Percentiles rank a stretch among this genome's conserved stretches.
These are phyloP conservation scores for Blastocystis sp. DNA, from an alignment of 352 stramenopile species.

Conservation along the genomic window DNA sequence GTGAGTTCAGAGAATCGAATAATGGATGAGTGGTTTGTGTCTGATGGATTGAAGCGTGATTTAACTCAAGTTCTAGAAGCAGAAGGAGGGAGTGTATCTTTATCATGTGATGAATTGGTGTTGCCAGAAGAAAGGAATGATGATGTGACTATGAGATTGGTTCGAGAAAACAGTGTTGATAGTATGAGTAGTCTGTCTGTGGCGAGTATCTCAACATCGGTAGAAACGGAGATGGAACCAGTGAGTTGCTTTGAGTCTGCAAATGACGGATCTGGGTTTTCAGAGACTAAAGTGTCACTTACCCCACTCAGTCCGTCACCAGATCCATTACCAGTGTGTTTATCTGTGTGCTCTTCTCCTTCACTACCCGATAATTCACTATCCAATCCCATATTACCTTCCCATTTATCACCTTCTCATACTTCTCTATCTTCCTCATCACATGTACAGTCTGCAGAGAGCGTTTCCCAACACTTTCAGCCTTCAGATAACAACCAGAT, in stretches of 20 bases:
- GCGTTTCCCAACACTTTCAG: too few relatives aligned
- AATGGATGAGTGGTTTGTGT: neutral
- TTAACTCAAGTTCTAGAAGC: too few relatives aligned
- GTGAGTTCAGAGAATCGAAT: neutral
- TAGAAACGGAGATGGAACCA: neutral
- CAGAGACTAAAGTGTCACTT: neutral
- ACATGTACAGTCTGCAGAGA: too few relatives aligned
- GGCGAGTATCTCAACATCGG: neutral
- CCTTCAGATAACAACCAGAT: neutral
- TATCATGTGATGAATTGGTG: neutral
- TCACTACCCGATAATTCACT: neutral
- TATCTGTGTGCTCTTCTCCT: neutral
- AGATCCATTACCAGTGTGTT: neutral
- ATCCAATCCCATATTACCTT: too few relatives aligned
- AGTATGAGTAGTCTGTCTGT: too few relatives aligned
- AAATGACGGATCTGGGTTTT: neutral
- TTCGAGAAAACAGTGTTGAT: too few relatives aligned
- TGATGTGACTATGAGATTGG: too few relatives aligned
- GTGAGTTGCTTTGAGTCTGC: neutral
- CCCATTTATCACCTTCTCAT: neutral
- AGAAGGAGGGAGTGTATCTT: neutral
- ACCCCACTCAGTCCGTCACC: neutral
- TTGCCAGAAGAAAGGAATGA: neutral
- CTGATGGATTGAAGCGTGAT: neutral
- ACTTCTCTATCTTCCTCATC: neutral